Base-by-base conservation (phyloP, 2,329 filamentous ascomycete genomes). In the Neonectria punicea region DNA sequence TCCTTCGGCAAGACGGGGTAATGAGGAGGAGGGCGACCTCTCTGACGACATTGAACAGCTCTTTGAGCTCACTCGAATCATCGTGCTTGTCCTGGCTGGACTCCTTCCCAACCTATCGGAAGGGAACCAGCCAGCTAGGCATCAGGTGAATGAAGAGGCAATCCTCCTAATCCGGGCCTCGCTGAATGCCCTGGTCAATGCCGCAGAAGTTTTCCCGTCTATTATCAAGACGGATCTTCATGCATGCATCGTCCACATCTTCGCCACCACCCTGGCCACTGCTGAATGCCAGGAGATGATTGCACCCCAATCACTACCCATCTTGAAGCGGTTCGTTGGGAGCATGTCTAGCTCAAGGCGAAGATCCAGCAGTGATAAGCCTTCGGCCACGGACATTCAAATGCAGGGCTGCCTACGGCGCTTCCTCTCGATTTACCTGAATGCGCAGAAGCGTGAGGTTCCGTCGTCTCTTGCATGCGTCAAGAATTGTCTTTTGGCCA, bases 41-140 rank as follows among this genome's bases (percentile, higher is more conserved):
- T 97, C 93, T 0, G 96, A 99, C 75, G 96, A 99, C 76, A 97
- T 99, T 67, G 96, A 99, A 76, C 96, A 99, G 80, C 86, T 99
- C 0, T 99, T 99, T 74, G 96, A 99, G 80, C 85, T 99, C 51
- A 99, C 96, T 0, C 89, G 96, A 68, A 97, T 98, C 76, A 98
- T 98, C 68, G 95, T 98, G 16, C 85, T 99, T 9, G 95, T 98
- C 2, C 85, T 99, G 30, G 92, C 94, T 0, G 93, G 94, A 1
- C 83, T 98, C 43, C 84, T 99, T 22, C 96, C 97, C 5, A 97
- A 95, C 66, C 83, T 97, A 5, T 88, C 88, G 5, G 91, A 93
- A 66, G 82, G 85, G 53, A 89, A 86, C 50, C 88, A 86, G 69
- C 85, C 86, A 71, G 89, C 88, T 30, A 90, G 92, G 50, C 90